phyloP scores from a whole-genome alignment of 2,329 filamentous ascomycete genomes.

The Paramyrothecium roridum region DNA sequence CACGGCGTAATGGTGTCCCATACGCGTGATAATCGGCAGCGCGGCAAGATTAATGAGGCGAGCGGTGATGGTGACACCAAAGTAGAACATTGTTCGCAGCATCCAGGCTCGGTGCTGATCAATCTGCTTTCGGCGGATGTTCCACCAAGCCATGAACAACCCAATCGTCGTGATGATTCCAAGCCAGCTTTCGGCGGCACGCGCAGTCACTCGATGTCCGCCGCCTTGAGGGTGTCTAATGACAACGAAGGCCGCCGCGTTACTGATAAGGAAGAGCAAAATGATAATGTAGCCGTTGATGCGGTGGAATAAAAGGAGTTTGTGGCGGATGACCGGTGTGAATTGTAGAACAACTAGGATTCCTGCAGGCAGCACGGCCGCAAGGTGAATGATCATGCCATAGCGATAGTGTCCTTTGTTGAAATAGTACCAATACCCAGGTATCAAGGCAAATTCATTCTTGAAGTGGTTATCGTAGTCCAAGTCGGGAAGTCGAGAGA shows the following conservation, averaged over 20 bases:
- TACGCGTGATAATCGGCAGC: conserved; percentile 27
- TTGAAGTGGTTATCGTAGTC: conserved; percentile 33
- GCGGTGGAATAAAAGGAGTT: conserved; percentile 49
- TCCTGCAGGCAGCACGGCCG: conserved; percentile 35
- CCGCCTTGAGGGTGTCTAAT: conserved; percentile 49
- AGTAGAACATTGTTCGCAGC: conserved; percentile 50
- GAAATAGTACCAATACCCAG: conserved; percentile 35
- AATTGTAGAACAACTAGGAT: conserved; percentile 44
- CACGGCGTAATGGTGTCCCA: not conserved
- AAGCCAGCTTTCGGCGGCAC: conserved; percentile 34
- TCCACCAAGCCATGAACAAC: conserved; percentile 44
- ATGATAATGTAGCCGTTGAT: conserved; percentile 55
- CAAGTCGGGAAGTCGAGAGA: conserved; percentile 45
- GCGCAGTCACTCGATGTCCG: conserved; percentile 39
- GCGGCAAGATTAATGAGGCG: conserved; percentile 45
- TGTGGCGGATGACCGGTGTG: conserved; percentile 41
- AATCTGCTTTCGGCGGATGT: conserved; percentile 57
- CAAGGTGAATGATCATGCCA: conserved; percentile 43
- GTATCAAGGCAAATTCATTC: conserved; percentile 10
- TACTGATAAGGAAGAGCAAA: conserved; percentile 39
- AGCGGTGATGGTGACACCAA: conserved; percentile 22
- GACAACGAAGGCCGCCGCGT: conserved; percentile 50
- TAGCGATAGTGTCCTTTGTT: conserved; percentile 12
- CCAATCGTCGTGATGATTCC: conserved; percentile 36
- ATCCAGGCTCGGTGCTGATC: conserved; percentile 62